Conservation (phyloP, 2,329 filamentous ascomycete species). For the Penicillium sp. region DNA sequence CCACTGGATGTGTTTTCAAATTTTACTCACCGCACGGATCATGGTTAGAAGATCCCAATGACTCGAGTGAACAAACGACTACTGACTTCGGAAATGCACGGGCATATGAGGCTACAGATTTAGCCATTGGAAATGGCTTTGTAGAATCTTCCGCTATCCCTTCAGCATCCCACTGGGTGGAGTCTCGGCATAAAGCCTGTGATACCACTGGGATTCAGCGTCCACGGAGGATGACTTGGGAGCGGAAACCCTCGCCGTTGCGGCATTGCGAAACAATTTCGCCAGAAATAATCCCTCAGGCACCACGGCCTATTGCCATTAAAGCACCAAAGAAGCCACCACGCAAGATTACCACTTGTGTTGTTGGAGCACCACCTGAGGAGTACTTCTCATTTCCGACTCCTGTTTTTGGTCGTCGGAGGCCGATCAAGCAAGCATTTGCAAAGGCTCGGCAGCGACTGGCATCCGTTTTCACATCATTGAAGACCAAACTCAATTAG, state of each 20-base stretch:
- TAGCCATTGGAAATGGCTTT: slow-evolving; percentile 18
- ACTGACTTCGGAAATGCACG: slow-evolving; percentile 12
- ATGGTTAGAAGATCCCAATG: slow-evolving; percentile 13
- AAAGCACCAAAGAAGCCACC: neutral
- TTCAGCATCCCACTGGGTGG: neutral
- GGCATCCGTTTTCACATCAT: rapidly evolving
- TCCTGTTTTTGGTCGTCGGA: neutral
- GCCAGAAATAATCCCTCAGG: neutral
- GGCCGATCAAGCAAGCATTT: neutral
- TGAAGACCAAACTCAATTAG: neutral
- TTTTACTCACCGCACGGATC: slow-evolving; percentile 25
- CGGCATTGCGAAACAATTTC: neutral
- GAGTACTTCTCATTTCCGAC: neutral
- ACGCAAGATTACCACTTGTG: neutral
- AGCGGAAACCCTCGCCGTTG: neutral
- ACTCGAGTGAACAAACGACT: neutral
- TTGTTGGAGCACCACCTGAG: neutral
- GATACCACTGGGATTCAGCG: neutral
- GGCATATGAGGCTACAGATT: neutral
- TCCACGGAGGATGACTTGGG: neutral
- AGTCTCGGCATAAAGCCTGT: neutral
- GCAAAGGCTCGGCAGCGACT: neutral
- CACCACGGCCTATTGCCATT: rapidly evolving
- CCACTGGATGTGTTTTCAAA: slow-evolving; percentile 15
- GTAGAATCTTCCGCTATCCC: neutral